Evolutionary conservation across 495 filamentous ascomycete species (phyloP).

Genomic region (Pseudotulostoma volvatum): DNA sequence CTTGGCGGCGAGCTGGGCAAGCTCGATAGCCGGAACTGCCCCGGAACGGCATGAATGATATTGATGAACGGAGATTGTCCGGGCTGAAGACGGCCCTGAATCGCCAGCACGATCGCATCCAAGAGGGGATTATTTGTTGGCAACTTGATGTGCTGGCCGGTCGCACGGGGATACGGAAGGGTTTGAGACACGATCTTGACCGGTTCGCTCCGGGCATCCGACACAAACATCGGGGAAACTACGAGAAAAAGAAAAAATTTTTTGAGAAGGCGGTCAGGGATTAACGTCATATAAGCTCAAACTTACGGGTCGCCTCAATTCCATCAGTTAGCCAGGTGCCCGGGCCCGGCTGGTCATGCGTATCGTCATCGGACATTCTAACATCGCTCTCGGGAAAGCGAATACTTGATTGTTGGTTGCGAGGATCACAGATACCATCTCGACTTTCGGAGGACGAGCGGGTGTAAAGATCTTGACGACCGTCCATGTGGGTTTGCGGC

Average conservation of each 20-base stretch:
- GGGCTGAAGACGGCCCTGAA: slow-evolving; percentile 32
- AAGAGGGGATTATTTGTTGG: slow-evolving; percentile 27
- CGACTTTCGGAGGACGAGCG: slow-evolving; percentile 21
- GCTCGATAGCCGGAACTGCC: slow-evolving; percentile 44
- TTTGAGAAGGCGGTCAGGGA: slow-evolving; percentile 5
- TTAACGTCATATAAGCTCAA: background rate
- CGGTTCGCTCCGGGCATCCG: slow-evolving; percentile 24
- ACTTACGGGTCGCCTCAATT: slow-evolving; percentile 27
- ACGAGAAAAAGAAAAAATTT: background rate
- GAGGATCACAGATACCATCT: slow-evolving; percentile 20
- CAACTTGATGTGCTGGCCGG: slow-evolving; percentile 23
- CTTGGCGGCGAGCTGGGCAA: slow-evolving; percentile 43
- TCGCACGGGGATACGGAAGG: slow-evolving; percentile 41
- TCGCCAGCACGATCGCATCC: slow-evolving; percentile 32
- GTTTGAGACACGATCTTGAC: slow-evolving; percentile 46
- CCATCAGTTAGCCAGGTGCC: slow-evolving; percentile 28
- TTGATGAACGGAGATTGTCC: slow-evolving; percentile 39
- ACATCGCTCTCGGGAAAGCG: slow-evolving; percentile 18
- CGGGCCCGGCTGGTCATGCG: slow-evolving; percentile 15
- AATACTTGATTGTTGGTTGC: slow-evolving; percentile 13
- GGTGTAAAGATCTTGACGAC: slow-evolving; percentile 21
- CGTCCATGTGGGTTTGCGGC: slow-evolving; percentile 18
- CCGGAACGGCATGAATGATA: slow-evolving; percentile 45
- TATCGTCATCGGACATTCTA: slow-evolving; percentile 15
- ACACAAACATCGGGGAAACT: slow-evolving; percentile 23